These are phyloP conservation scores for Russula abietina DNA, from an alignment of 768 basidiomycete species.

Conservation along the genomic window DNA sequence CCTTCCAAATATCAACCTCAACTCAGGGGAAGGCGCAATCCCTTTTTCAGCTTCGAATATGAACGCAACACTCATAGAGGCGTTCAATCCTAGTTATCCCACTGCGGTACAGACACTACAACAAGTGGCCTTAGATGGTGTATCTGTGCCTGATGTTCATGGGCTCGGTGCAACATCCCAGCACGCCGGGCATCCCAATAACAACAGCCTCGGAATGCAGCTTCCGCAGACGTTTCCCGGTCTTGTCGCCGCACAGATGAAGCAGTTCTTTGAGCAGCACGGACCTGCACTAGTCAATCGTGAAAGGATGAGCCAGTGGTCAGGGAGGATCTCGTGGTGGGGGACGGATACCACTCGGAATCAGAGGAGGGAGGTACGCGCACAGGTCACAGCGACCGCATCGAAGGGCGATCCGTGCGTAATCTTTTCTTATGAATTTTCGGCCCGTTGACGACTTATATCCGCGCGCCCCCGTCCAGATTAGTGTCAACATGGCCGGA, in stretches of 20 bases:
- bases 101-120: slow-evolving; percentile 3
- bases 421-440: neutral
- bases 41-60: neutral
- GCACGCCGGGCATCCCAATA: slow-evolving; percentile 4
- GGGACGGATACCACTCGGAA: slow-evolving; percentile 10
- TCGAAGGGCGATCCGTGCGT: slow-evolving; percentile 18
- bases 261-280: slow-evolving; percentile 17
- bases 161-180: neutral
- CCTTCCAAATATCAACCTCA: neutral
- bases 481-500: slow-evolving; percentile 19
- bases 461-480: neutral
- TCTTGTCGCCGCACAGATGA: slow-evolving; percentile 18
- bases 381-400: slow-evolving; percentile 15
- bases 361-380: slow-evolving; percentile 21
- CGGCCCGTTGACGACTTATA: neutral
- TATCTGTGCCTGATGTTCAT: neutral
- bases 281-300: slow-evolving; percentile 1
- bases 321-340: slow-evolving; percentile 19
- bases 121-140: neutral
- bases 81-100: slow-evolving; percentile 9
- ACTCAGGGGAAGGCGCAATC: neutral
- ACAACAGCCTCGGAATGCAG: neutral
- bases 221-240: neutral
- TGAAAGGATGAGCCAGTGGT: slow-evolving; percentile 9
- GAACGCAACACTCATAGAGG: neutral